Base-by-base conservation (phyloP, 192 early-diverging fungal genomes). In the Tieghemiomyces parasiticus region DNA sequence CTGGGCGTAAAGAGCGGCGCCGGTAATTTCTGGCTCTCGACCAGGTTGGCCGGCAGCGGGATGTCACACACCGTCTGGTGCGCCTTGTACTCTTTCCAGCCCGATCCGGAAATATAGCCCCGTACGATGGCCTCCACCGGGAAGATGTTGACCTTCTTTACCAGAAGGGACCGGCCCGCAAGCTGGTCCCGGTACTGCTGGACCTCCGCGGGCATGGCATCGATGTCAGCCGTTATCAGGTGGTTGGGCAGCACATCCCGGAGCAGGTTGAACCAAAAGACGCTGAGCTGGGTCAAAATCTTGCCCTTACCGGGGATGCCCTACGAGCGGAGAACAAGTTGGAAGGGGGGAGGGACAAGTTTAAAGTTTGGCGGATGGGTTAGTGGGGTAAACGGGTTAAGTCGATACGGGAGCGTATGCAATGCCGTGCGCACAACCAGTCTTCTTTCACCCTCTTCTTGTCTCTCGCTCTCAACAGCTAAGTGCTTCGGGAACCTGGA, bases 121-220 rank as follows among this genome's bases (percentile, higher is more conserved):
- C 96, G 84, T 14, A 99, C 92, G 67, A 99, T 99, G 19, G 96
- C 92, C 75, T 99, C 96, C 44, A 99, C 82, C 3, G 92, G 93
- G 29, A 96, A 74, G 22, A 99, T 92, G 47, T 83, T 79, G 48
- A 92, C 83, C 61, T 86, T 91, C 70, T 85, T 85, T 42, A 99
- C 96, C 51, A 99, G 75, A 69, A 99, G 84, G 50, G 82, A 86
- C 63, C 94, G 83, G 9, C 93, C 87, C 53, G 87, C 82, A 16
- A 99, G 72, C 71, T 96, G 92, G 34, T 76, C 78, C 42, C 77
- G 76, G 75, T 99, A 97, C 69, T 95, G 78, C 63, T 91, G 86
- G 46, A 99, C 83, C 9, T 64, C 61, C 14, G 62, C 80, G 2
- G 93, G 93, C 92, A 99, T 96, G 70, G 92, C 76, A 58, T 90